Percentiles rank a stretch among this genome's conserved stretches.
Conservation (phyloP, 805 yeast genomes). For the Kodamaea lidongshanica region DNA sequence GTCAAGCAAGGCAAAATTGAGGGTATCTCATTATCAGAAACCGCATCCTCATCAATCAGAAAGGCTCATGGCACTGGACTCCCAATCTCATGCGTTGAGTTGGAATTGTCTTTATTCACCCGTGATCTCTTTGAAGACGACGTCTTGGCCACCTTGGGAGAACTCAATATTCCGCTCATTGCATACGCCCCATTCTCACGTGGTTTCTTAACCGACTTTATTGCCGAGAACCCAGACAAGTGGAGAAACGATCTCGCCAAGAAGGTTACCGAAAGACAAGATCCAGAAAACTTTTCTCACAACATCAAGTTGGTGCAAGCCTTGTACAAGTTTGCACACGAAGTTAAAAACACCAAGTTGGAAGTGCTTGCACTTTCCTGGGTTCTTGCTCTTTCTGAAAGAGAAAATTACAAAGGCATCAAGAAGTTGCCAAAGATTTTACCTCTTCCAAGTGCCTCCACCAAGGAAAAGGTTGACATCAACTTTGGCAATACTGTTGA, state of each 20-base stretch:
- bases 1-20: constrained; percentile 61
- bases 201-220: constrained; percentile 66
- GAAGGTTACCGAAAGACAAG: constrained; percentile 48
- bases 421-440: constrained; percentile 47
- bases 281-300: constrained; percentile 47
- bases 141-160: constrained; percentile 51
- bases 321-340: constrained; percentile 45
- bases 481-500: constrained; percentile 44
- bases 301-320: constrained; percentile 47
- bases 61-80: constrained; percentile 47
- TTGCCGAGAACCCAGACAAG: constrained; percentile 32
- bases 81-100: constrained; percentile 65
- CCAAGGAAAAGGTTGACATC: constrained; percentile 51
- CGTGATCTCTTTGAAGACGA: constrained; percentile 60
- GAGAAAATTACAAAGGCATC: constrained; percentile 40
- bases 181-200: constrained; percentile 82
- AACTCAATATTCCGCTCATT: constrained; percentile 56
- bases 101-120: constrained; percentile 71
- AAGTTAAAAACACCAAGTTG: constrained; percentile 45
- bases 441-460: constrained; percentile 79
- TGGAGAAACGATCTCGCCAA: constrained; percentile 48
- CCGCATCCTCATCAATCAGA: constrained; percentile 51
- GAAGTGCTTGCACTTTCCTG: constrained; percentile 45
- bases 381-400: constrained; percentile 60
- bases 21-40: constrained; percentile 73